Percentiles rank a stretch among this genome's conserved stretches.
Conservation (phyloP, 2,329 filamentous ascomycete genomes). For the Botryosphaeria dothidea region DNA sequence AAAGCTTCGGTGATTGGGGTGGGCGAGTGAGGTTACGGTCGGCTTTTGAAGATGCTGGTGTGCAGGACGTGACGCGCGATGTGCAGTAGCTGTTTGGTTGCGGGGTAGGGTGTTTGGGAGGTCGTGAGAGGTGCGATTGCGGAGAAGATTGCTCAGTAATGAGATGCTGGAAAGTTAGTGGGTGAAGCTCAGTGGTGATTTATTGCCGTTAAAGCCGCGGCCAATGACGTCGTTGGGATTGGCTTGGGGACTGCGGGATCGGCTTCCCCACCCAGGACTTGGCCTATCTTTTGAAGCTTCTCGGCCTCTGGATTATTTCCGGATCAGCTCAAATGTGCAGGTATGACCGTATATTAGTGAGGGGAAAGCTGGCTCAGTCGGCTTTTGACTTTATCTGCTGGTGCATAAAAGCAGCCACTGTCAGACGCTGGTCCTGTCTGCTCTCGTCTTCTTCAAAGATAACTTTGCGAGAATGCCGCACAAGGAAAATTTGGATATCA, state of each 20-base stretch:
- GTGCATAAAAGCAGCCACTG: not conserved
- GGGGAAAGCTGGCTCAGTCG: not conserved
- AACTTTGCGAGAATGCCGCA: not conserved
- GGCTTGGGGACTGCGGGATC: not conserved
- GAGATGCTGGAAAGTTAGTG: not conserved
- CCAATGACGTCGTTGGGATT: not conserved
- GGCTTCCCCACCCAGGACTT: not conserved
- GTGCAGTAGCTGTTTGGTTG: not conserved
- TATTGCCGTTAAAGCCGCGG: not conserved
- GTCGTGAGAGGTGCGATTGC: not conserved
- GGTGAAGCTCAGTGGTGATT: not conserved
- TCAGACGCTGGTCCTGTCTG: too few relatives aligned
- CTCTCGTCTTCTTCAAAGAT: not conserved
- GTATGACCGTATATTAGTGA: not conserved
- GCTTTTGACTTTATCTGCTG: not conserved
- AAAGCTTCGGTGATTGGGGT: not conserved
- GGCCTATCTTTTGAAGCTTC: not conserved
- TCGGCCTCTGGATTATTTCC: not conserved
- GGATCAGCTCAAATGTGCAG: not conserved
- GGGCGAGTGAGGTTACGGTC: not conserved
- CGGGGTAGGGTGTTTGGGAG: not conserved
- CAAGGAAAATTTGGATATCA: constrained; percentile 30
- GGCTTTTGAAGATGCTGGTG: not conserved
- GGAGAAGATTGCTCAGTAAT: not conserved
- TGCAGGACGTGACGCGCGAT: not conserved